These are phyloP conservation scores for Choiromyces venosus DNA, from an alignment of 495 filamentous ascomycete species.

Conservation along the genomic window DNA sequence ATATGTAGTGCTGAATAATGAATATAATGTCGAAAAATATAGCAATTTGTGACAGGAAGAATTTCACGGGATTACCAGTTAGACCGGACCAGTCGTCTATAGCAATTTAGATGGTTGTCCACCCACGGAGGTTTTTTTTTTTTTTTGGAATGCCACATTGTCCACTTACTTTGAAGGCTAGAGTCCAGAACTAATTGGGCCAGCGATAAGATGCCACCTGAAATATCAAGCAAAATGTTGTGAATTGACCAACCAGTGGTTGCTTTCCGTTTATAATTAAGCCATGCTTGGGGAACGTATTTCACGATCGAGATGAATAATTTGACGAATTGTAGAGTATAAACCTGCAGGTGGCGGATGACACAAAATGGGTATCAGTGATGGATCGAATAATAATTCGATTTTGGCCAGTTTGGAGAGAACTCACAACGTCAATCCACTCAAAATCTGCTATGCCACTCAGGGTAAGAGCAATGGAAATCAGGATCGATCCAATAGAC, in stretches of 20 bases:
- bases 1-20: conserved; percentile 76
- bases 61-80: conserved; percentile 85
- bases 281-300: conserved; percentile 78
- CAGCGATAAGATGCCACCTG: conserved; percentile 76
- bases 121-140: not conserved
- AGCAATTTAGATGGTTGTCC: not conserved
- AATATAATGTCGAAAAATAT: conserved; percentile 85
- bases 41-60: conserved; percentile 73
- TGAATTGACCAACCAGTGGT: conserved; percentile 82
- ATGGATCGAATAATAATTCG: conserved; percentile 7
- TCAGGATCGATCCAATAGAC: conserved; percentile 54
- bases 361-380: not conserved
- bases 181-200: conserved; percentile 78
- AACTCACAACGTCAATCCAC: conserved; percentile 74
- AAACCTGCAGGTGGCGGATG: conserved; percentile 52
- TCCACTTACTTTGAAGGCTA: conserved; percentile 58
- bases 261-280: conserved; percentile 75
- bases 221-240: conserved; percentile 78
- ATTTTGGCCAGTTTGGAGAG: conserved; percentile 2
- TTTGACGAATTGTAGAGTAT: conserved; percentile 78
- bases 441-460: conserved; percentile 51
- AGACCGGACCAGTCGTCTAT: conserved; percentile 73
- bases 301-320: conserved; percentile 83
- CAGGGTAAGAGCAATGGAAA: conserved; percentile 55
- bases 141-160: not conserved